Conservation (phyloP, 805 yeast species). For the Candida multigemmis region DNA sequence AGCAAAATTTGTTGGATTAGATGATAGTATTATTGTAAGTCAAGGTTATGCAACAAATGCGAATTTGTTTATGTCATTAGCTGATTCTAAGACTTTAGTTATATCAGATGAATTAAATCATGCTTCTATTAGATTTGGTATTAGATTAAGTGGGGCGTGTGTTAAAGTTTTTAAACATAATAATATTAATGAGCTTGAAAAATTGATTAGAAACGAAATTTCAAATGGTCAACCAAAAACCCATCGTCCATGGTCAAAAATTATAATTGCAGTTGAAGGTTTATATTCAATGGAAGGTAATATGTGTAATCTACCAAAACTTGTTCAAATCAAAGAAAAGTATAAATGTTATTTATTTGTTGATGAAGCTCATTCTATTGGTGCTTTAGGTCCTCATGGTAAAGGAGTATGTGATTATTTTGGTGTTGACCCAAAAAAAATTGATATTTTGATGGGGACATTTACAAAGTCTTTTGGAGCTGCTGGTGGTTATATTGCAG, state of each 20-base stretch:
- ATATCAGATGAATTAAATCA: conserved; percentile 93
- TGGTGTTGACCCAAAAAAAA: conserved; percentile 61
- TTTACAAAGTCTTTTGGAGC: conserved; percentile 97
- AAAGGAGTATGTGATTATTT: conserved; percentile 94
- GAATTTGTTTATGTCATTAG: conserved; percentile 70
- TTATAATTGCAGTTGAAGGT: conserved; percentile 83
- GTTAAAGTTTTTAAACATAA: conserved; percentile 90
- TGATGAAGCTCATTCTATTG: conserved; percentile 98
- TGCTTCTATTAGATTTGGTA: conserved; percentile 92
- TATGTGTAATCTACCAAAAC: conserved; percentile 67
- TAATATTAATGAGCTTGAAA: conserved; percentile 75
- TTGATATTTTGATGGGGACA: conserved; percentile 95
- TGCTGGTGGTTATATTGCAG: conserved; percentile 96
- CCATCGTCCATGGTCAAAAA: conserved; percentile 93
- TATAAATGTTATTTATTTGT: conserved; percentile 86
- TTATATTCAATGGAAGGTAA: conserved; percentile 91
- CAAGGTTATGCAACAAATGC: conserved; percentile 98
- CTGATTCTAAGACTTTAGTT: conserved; percentile 81
- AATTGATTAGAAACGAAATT: conserved; percentile 70
- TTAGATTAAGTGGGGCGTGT: conserved; percentile 85
- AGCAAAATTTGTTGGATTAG: conserved; percentile 86
- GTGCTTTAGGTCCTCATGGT: conserved; percentile 95
- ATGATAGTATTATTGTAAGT: conserved; percentile 75
- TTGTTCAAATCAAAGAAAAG: conserved; percentile 66
- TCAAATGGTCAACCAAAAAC: conserved; percentile 92